Conservation (phyloP, 2,329 filamentous ascomycete genomes). For the Botrytis deweyae region DNA sequence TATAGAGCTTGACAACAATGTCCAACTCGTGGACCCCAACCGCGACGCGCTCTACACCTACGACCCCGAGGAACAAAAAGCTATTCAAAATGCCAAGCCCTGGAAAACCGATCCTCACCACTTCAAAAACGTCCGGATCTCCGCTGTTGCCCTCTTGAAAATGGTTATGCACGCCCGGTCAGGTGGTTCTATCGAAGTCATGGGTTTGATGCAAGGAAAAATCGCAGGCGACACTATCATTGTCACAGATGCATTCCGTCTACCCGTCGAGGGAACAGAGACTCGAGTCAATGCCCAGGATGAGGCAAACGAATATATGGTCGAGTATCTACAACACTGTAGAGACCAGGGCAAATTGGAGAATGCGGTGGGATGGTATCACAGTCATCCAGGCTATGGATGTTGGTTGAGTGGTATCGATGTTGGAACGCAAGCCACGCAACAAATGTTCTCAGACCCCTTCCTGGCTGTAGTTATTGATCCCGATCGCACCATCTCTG, state of each 20-base stretch:
- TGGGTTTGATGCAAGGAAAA: conserved; percentile 98
- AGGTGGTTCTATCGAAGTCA: conserved; percentile 87
- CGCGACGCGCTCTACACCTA: conserved; percentile 92
- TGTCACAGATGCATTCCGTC: conserved; percentile 87
- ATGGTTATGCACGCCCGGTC: conserved; percentile 99
- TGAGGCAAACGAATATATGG: conserved; percentile 96
- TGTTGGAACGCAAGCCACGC: conserved; percentile 80
- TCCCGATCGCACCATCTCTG: conserved; percentile 89
- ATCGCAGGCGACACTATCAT: conserved; percentile 82
- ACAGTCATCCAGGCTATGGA: conserved; percentile 94
- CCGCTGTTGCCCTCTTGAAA: conserved; percentile 89
- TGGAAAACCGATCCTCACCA: conserved; percentile 79
- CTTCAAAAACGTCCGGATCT: conserved; percentile 93
- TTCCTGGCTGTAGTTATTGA: conserved; percentile 97
- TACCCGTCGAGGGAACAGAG: conserved; percentile 98
- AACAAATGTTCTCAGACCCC: conserved; percentile 84
- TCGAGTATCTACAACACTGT: conserved; percentile 75
- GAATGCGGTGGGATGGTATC: conserved; percentile 97
- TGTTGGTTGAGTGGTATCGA: conserved; percentile 98
- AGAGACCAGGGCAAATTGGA: conserved; percentile 78
- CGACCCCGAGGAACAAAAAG: conserved; percentile 66
- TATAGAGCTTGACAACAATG: conserved; percentile 82
- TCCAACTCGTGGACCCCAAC: conserved; percentile 78
- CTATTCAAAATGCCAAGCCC: conserved; percentile 62
- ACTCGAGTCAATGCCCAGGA: conserved; percentile 94